Base-by-base conservation (phyloP, 257 asterid species). In the Phtheirospermum japonicum region DNA sequence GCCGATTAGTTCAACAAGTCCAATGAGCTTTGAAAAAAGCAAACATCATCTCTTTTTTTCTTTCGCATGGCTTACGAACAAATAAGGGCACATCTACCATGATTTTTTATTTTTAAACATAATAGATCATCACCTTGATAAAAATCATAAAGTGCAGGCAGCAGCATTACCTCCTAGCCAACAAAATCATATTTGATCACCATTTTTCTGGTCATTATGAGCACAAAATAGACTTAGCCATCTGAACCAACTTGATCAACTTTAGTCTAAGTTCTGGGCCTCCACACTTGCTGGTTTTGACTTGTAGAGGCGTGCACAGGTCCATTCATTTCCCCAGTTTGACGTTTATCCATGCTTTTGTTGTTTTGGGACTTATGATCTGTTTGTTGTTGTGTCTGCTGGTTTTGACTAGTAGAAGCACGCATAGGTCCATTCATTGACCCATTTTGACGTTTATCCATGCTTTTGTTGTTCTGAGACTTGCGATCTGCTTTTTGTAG, bases 251-350 rank as follows among this genome's bases (percentile, higher is more conserved):
- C 19, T 43, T 39, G 59, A 66, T 31, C 39, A 13, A 36, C 69
- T 65, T 64, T 34, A 48, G 48, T 58, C 40, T 76, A 67, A 5
- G 79, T 57, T 71, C 81, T 80, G 37, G 79, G 80, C 81, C 64
- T 80, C 88, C 95, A 82, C 19, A 77, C 79, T 58, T 78, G 77
- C 72, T 78, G 85, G n/a, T n/a, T n/a, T n/a, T n/a, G n/a, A n/a
- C n/a, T n/a, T n/a, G n/a, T n/a, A n/a, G 78, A 74, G 19, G 85
- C 76, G 32, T 77, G 65, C 56, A 45, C 58, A 31, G 71, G 53
- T 39, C 76, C 73, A 57, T 71, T 76, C n/a, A 59, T 17, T 28
- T 49, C 50, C 17, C 59, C 77, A 61, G 57, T 43, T 62, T n/a
- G n/a, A n/a, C n/a, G n/a, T n/a, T n/a, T n/a, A n/a, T n/a, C n/a